These are phyloP conservation scores for Melanopsichium pennsylvanicum DNA, from an alignment of 1,284 basidiomycete species.

Conservation along the genomic window DNA sequence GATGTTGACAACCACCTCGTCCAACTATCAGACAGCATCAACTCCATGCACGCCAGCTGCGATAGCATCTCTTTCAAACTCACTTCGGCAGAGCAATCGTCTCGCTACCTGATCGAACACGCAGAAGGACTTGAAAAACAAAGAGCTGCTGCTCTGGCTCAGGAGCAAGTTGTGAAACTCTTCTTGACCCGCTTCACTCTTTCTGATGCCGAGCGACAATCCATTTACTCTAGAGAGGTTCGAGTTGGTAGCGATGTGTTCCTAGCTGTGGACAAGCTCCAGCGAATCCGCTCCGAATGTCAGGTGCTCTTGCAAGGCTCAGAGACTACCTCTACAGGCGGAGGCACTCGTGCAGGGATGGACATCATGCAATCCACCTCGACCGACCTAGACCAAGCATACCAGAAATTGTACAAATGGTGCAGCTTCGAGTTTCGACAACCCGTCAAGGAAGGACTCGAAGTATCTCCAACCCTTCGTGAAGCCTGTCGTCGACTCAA, in stretches of 20 bases:
- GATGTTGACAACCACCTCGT: slow-evolving; percentile 78
- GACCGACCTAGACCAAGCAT: slow-evolving; percentile 83
- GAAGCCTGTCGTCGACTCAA: slow-evolving; percentile 79
- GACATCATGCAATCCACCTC: slow-evolving; percentile 79
- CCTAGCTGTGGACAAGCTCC: slow-evolving; percentile 83
- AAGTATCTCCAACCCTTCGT: slow-evolving; percentile 76
- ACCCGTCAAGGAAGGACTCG: slow-evolving; percentile 71
- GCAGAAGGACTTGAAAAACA: slow-evolving; percentile 36
- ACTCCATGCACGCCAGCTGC: slow-evolving; percentile 32
- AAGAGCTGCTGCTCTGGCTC: slow-evolving; percentile 39
- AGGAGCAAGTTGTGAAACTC: slow-evolving; percentile 75
- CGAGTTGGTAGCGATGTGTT: slow-evolving; percentile 79
- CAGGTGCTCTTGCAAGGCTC: slow-evolving; percentile 81
- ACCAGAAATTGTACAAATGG: slow-evolving; percentile 87
- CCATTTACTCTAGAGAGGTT: slow-evolving; percentile 80
- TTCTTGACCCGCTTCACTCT: slow-evolving; percentile 89
- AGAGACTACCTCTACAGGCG: slow-evolving; percentile 72
- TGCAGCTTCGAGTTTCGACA: slow-evolving; percentile 81
- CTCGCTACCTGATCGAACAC: slow-evolving; percentile 44
- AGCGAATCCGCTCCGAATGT: slow-evolving; percentile 83
- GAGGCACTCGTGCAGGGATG: slow-evolving; percentile 43
- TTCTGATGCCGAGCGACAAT: slow-evolving; percentile 75
- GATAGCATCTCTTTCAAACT: slow-evolving; percentile 32
- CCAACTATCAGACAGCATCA: slow-evolving; percentile 28
- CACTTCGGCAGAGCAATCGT: slow-evolving; percentile 17